Percentiles rank a stretch among this genome's conserved stretches.
phyloP scores from a whole-genome alignment of 164 flowering plant species.

The Euptelea pleiosperma region DNA sequence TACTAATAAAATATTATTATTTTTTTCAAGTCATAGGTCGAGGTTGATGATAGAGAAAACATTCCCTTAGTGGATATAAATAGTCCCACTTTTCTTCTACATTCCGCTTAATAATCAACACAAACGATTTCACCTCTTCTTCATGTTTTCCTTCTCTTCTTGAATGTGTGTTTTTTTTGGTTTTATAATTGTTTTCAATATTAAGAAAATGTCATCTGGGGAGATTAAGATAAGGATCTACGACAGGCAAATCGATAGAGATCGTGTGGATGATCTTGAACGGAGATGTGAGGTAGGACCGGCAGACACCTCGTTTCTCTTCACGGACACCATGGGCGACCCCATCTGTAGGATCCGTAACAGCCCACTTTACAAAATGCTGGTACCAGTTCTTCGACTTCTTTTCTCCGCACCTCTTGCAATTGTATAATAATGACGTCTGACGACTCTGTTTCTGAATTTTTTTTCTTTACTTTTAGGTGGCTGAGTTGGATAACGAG shows the following conservation, averaged over 20 bases:
- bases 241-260: slow-evolving; percentile 33
- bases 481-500: slow-evolving; percentile 54
- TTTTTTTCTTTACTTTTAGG: slow-evolving; percentile 32
- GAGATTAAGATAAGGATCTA: slow-evolving; percentile 46
- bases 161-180: slow-evolving; percentile 6
- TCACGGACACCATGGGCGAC: slow-evolving; percentile 69
- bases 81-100: neutral
- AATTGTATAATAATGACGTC: neutral
- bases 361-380: slow-evolving; percentile 29
- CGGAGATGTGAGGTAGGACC: slow-evolving; percentile 62
- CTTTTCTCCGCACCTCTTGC: neutral
- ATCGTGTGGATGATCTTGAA: slow-evolving; percentile 47
- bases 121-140: no score
- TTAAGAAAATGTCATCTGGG: slow-evolving; percentile 28
- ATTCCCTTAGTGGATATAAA: slow-evolving; percentile 4
- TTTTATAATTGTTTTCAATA: no score
- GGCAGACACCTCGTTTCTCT: slow-evolving; percentile 31
- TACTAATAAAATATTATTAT: slow-evolving; percentile 5
- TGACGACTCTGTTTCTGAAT: neutral
- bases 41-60: neutral
- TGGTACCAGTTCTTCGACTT: slow-evolving; percentile 6
- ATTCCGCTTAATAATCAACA: no score
- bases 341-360: slow-evolving; percentile 70
- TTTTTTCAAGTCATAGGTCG: no score
- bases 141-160: no score